Base-by-base conservation (phyloP, 1,284 basidiomycete species). In the Sphagnurus paluster region DNA sequence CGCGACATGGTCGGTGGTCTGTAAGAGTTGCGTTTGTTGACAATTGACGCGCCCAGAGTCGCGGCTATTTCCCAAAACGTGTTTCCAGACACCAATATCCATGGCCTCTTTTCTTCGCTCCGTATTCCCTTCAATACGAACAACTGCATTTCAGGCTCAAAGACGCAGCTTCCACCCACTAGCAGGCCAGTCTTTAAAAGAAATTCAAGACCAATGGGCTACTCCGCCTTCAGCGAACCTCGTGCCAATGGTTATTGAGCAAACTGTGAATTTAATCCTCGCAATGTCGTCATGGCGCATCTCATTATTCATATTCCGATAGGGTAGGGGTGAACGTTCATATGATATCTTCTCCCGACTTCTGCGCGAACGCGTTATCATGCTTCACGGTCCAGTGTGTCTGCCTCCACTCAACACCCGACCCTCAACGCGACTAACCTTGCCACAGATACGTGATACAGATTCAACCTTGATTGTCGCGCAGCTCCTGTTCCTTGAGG, bases 311-410 rank as follows among this genome's bases (percentile, higher is more conserved):
- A 48, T 39, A 49, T 38, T 42, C 14, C 40, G 28, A 1, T 42
- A 96, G 92, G 92, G 90, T 24, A 79, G 92, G 61, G 93, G 93
- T 5, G 93, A 97, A 66, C 78, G 93, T 26, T 93, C 90, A 28
- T 97, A 95, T 69, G 93, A 97, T 64, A 95, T 97, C 44, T 97
- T 93, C 68, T 96, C 93, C 23, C 80, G 93, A 21, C 75, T 97
- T 41, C 74, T 97, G 42, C 76, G 90, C 53, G 93, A 97, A 63
- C 80, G 94, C 40, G 93, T 97, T 28, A 88, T 97, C 57, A 96
- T 96, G 86, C 76, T 97, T 33, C 87, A 89, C 56, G 93, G 93
- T 20, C 85, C 90, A n/a, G 93, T 93, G 84, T 57, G 17, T n/a
- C 25, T 39, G 46, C 49, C 37, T n/a, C 30, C 55, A 40, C 25